Percentiles rank a stretch among this genome's conserved stretches.
Evolutionary conservation across 179 eudicot species (phyloP).

Genomic region (Spergularia azorica): DNA sequence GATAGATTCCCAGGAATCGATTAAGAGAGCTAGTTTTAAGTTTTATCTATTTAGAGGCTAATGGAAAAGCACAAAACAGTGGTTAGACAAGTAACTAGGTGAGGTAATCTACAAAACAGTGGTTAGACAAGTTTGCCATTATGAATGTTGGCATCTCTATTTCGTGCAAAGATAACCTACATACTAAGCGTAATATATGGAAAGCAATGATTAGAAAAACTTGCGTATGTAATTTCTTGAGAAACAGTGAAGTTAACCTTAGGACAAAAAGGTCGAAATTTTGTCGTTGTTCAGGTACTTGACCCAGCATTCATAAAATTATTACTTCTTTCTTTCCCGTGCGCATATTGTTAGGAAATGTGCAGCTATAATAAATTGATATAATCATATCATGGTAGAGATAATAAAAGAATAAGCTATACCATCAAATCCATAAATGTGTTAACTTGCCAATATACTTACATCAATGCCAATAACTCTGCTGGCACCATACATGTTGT

Average conservation of each 20-base stretch:
- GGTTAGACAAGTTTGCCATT: neutral
- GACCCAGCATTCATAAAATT: neutral
- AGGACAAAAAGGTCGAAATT: neutral
- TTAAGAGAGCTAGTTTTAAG: neutral
- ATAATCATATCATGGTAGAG: neutral
- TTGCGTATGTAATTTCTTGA: neutral
- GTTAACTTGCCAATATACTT: constrained; percentile 14
- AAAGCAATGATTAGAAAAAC: neutral
- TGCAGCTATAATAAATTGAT: neutral
- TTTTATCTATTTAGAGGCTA: neutral
- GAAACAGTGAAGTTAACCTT: neutral
- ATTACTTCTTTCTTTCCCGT: neutral
- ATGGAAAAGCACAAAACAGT: neutral
- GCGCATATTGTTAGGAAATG: neutral
- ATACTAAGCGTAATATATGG: neutral
- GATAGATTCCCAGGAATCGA: neutral
- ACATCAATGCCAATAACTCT: constrained; percentile 56
- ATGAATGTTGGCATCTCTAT: neutral
- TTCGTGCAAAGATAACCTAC: neutral
- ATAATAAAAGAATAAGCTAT: neutral
- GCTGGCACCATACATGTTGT: constrained; percentile 54
- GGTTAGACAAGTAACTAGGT: neutral
- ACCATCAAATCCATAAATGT: neutral
- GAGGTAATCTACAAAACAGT: neutral
- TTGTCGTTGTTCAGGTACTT: neutral